These are phyloP conservation scores for Halenospora varia DNA, from an alignment of 495 filamentous ascomycete genomes.

Conservation along the genomic window DNA sequence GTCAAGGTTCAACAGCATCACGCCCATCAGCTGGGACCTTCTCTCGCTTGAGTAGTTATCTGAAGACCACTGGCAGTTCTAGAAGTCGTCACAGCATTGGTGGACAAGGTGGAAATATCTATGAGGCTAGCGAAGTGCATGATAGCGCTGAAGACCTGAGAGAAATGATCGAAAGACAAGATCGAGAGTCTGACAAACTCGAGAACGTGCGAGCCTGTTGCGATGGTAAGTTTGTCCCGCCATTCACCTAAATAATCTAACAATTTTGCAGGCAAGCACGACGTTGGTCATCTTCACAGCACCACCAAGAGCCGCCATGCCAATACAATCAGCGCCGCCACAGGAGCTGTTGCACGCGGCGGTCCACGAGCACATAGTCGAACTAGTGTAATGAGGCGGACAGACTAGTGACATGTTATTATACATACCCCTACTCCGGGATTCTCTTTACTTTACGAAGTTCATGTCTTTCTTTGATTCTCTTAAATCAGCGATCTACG, in stretches of 20 bases:
- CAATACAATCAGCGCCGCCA: not conserved
- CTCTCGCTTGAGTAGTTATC: slow-evolving; percentile 35
- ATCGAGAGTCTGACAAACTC: slow-evolving; percentile 68
- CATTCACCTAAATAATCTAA: slow-evolving; percentile 25
- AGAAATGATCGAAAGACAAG: slow-evolving; percentile 68
- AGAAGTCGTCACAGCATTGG: slow-evolving; percentile 21
- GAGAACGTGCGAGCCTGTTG: slow-evolving; percentile 97
- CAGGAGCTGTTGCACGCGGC: not conserved
- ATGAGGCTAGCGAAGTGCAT: slow-evolving; percentile 65
- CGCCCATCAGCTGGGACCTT: slow-evolving; percentile 26
- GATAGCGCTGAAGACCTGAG: slow-evolving; percentile 80
- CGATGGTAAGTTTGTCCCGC: slow-evolving; percentile 64
- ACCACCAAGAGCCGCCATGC: slow-evolving; percentile 32
- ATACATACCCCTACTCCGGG: not conserved
- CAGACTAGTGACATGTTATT: not conserved
- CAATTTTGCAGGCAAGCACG: slow-evolving; percentile 62
- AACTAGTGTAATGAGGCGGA: not conserved
- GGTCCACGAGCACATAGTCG: not conserved
- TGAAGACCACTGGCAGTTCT: slow-evolving; percentile 18
- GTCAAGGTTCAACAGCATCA: slow-evolving; percentile 21
- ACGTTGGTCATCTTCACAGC: slow-evolving; percentile 51
- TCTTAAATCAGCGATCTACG: not conserved
- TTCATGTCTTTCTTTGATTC: slow-evolving; percentile 1
- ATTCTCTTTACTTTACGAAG: not conserved
- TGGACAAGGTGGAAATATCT: slow-evolving; percentile 43